These are phyloP conservation scores for Botryotinia globosa DNA, from an alignment of 2,329 filamentous ascomycete species.

Conservation along the genomic window DNA sequence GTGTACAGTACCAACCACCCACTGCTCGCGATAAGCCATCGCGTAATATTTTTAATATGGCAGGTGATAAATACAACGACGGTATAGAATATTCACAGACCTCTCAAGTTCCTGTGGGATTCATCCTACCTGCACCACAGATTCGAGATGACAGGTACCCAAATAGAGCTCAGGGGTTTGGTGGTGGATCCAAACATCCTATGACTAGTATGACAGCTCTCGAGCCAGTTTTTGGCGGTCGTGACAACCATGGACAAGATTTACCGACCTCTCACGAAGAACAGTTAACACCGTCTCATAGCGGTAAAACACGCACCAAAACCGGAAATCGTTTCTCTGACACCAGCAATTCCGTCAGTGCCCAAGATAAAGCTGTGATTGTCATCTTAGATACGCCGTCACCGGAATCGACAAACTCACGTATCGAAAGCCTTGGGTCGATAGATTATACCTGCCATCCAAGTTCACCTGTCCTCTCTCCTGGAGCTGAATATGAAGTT, in stretches of 20 bases:
- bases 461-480: neutral
- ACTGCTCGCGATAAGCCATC: neutral
- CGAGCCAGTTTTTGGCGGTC: neutral
- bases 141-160: neutral
- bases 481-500: no score
- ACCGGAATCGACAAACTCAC: neutral
- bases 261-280: neutral
- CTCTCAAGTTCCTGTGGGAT: neutral
- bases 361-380: neutral
- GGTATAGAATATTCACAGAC: neutral
- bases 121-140: neutral
- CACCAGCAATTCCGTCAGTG: no score
- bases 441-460: no score
- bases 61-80: neutral
- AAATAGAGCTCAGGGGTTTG: neutral
- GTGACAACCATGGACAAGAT: no score
- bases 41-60: neutral
- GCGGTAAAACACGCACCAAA: neutral
- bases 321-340: neutral
- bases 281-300: neutral
- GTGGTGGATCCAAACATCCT: neutral
- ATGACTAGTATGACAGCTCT: neutral
- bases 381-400: neutral
- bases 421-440: neutral
- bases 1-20: neutral